These are phyloP conservation scores for Fusarium sulawesiense DNA, from an alignment of 2,329 filamentous ascomycete species.

Conservation along the genomic window DNA sequence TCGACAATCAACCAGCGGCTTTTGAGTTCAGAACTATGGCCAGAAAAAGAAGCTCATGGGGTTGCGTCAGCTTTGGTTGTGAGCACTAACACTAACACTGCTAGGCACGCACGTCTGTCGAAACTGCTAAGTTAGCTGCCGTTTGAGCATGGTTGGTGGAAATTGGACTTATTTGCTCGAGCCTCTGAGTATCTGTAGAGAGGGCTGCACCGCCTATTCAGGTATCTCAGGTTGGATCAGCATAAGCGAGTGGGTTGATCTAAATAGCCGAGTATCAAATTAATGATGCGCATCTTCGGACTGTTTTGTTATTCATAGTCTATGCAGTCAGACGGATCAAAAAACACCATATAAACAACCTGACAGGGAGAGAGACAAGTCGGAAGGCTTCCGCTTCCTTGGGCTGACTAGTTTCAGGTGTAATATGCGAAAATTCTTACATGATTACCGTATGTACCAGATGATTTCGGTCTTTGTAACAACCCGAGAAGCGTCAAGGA, in stretches of 20 bases:
- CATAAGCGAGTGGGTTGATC: slow-evolving; percentile 6
- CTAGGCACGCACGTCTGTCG: slow-evolving; percentile 24
- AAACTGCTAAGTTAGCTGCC: slow-evolving; percentile 25
- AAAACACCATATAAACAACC: slow-evolving; percentile 34
- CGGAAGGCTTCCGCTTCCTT: slow-evolving; percentile 24
- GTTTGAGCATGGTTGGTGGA: slow-evolving; percentile 38
- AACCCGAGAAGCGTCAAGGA: slow-evolving; percentile 13
- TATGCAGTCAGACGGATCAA: slow-evolving; percentile 18
- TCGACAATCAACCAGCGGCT: slow-evolving; percentile 37
- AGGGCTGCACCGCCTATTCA: slow-evolving; percentile 2
- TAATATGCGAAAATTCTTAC: slow-evolving; percentile 20
- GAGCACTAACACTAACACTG: slow-evolving; percentile 25
- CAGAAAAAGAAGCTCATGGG: slow-evolving; percentile 37
- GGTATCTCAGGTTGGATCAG: not conserved
- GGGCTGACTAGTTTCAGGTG: slow-evolving; percentile 44
- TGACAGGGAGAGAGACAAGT: slow-evolving; percentile 9
- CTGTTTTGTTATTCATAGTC: slow-evolving; percentile 7
- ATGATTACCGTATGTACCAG: not conserved
- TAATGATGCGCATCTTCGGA: slow-evolving; percentile 36
- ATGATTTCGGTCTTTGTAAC: slow-evolving; percentile 26
- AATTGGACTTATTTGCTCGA: slow-evolving; percentile 24
- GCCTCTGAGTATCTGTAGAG: not conserved
- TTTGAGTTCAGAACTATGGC: slow-evolving; percentile 41
- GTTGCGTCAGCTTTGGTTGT: slow-evolving; percentile 44
- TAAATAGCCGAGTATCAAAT: slow-evolving; percentile 27